Conservation (phyloP, 306 rosid genomes). For the Glycine soja region DNA sequence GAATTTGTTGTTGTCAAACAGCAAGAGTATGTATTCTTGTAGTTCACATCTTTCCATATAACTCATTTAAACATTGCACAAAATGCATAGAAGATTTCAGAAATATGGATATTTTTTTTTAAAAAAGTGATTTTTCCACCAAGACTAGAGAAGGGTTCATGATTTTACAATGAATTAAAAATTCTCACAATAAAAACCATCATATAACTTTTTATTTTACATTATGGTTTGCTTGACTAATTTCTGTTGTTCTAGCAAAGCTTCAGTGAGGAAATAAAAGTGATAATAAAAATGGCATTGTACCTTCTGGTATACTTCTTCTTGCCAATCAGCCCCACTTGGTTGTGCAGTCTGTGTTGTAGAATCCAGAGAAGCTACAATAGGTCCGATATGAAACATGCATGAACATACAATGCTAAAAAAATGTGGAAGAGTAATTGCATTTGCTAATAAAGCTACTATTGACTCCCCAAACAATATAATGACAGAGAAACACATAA, state of each 20-base stretch:
- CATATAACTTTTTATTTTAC: not conserved
- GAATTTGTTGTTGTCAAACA: not conserved
- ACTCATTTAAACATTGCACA: not conserved
- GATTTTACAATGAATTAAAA: not conserved
- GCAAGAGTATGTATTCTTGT: not conserved
- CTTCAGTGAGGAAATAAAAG: conserved; percentile 9
- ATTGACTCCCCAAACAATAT: conserved; percentile 26
- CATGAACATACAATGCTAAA: conserved; percentile 33
- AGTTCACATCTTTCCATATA: not conserved
- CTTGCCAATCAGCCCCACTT: conserved; percentile 85
- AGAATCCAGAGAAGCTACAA: conserved; percentile 81
- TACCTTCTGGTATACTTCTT: conserved; percentile 86
- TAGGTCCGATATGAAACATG: conserved; percentile 21
- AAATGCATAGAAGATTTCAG: not conserved
- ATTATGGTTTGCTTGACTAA: not conserved
- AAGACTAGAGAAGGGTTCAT: not conserved
- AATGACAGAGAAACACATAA: conserved; percentile 37
- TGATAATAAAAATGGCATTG: conserved; percentile 38
- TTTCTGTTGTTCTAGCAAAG: conserved; percentile 1
- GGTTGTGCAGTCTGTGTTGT: conserved; percentile 72
- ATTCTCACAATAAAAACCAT: not conserved
- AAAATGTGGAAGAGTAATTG: conserved; percentile 27
- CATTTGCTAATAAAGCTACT: conserved; percentile 36
- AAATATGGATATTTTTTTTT: not conserved
- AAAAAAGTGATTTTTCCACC: not conserved